Base-by-base conservation (phyloP, 768 basidiomycete genomes). In the Boletus vinaceobasis region DNA sequence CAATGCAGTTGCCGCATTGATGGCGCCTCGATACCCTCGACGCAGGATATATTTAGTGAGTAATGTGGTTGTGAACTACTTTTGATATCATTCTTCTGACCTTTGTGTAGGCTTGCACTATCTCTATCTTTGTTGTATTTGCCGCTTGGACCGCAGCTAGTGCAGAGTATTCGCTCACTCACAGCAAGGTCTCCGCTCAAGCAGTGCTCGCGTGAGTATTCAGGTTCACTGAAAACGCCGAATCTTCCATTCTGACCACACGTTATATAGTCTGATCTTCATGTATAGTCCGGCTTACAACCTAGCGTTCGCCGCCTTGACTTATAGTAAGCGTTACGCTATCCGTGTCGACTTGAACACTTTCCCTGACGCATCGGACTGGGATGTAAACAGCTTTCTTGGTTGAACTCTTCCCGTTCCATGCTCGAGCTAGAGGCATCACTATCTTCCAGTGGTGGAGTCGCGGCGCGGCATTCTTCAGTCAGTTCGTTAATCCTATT, bases 351-450 rank as follows among this genome's bases (percentile, higher is more conserved):
- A 4, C 11, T 21, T 21, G 7, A 10, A 17, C 13, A 19, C 14
- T 15, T 29, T 7, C n/a, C n/a, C 13, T 50, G 39, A 56, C 14
- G 11, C 35, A 26, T 31, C 2, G 27, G 7, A n/a, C 15, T 19
- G 27, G 26, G 62, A 7, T n/a, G 23, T 27, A 17, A 38, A 33
- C 59, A 83, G 83, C 84, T 6, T 85, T 75, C 76, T 67, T 85
- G 56, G 83, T 86, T n/a, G 85, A 86, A 60, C 64, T 87, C 32
- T 86, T 86, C 74, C 85, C 85, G 0, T 86, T 75, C 71, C 79
- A 82, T 57, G 77, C 77, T 29, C 82, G 85, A 53, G 78, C 85
- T 2, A 80, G 78, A 65, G 85, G 85, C 37, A 77, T 86, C 49
- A 71, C 83, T 5, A 62, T 86, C 15, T 85, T 82, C 73, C 82